Conservation (phyloP, 2,329 filamentous ascomycete genomes). For the Fusarium sp. region DNA sequence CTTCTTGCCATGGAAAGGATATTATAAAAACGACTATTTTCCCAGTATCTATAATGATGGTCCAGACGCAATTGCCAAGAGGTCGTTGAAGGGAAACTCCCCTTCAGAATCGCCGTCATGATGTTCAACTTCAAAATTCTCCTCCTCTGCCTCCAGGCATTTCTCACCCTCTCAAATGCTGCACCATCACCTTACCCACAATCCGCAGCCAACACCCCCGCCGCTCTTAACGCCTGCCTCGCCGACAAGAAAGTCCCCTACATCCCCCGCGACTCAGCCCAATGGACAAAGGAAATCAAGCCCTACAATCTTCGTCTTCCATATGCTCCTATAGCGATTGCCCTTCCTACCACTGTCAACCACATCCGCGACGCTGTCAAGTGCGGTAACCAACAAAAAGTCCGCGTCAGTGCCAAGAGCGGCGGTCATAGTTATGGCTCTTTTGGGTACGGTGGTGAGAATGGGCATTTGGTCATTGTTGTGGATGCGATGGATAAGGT, state of each 20-base stretch:
- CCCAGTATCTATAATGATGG: not conserved
- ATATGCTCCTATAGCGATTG: slow-evolving; percentile 48
- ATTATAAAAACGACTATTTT: not conserved
- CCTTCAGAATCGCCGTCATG: not conserved
- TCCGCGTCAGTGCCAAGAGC: slow-evolving; percentile 62
- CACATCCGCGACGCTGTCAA: slow-evolving; percentile 59
- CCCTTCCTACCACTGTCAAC: slow-evolving; percentile 47
- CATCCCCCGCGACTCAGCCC: slow-evolving; percentile 27
- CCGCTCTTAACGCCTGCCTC: slow-evolving; percentile 43
- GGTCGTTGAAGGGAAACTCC: not conserved
- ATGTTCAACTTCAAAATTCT: not conserved
- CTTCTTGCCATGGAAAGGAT: not conserved
- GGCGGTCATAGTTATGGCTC: slow-evolving; percentile 67
- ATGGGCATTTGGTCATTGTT: slow-evolving; percentile 56
- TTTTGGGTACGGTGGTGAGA: slow-evolving; percentile 56
- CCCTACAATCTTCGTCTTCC: slow-evolving; percentile 51
- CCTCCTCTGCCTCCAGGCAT: slow-evolving; percentile 2
- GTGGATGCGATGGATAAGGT: slow-evolving; percentile 54
- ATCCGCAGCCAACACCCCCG: not conserved
- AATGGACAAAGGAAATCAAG: slow-evolving; percentile 50
- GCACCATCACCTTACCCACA: not conserved
- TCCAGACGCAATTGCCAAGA: rapidly evolving
- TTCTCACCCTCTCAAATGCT: not conserved
- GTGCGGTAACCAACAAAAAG: slow-evolving; percentile 54
- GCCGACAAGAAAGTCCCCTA: slow-evolving; percentile 37